Conservation (phyloP, 2,329 filamentous ascomycete genomes). For the Bipolaris gigantea region DNA sequence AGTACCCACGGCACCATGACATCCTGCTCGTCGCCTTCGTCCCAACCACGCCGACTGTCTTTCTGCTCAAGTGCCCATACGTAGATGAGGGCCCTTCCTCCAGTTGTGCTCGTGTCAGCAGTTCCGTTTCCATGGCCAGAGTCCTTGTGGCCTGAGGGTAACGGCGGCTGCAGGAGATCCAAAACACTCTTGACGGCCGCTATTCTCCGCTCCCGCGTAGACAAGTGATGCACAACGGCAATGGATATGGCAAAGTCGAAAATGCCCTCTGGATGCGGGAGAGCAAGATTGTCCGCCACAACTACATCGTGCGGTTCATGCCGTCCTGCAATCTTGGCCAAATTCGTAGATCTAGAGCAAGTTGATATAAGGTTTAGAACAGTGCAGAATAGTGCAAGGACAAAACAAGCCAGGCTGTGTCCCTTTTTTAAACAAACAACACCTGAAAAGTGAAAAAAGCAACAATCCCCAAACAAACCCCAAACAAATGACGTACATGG, state of each 20-base stretch:
- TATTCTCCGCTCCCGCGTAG: slow-evolving; percentile 71
- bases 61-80: slow-evolving; percentile 97
- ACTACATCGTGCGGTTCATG: slow-evolving; percentile 66
- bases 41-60: slow-evolving; percentile 83
- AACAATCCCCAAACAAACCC: no score
- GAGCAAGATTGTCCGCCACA: slow-evolving; percentile 79
- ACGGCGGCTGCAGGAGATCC: slow-evolving; percentile 57
- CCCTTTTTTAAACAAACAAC: no score
- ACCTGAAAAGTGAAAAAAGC: neutral
- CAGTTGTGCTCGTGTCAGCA: neutral
- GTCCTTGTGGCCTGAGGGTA: neutral
- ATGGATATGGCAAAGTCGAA: slow-evolving; percentile 94
- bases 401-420: neutral
- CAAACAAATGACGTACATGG: neutral
- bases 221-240: slow-evolving; percentile 91
- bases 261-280: slow-evolving; percentile 69
- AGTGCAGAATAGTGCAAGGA: neutral
- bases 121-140: slow-evolving; percentile 5
- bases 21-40: slow-evolving; percentile 80
- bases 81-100: slow-evolving; percentile 74
- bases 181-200: slow-evolving; percentile 74
- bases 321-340: slow-evolving; percentile 58
- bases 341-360: slow-evolving; percentile 56
- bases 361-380: neutral
- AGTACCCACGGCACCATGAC: slow-evolving; percentile 96